Conservation (phyloP, 345 rosid genomes). For the Gossypium bickii region DNA sequence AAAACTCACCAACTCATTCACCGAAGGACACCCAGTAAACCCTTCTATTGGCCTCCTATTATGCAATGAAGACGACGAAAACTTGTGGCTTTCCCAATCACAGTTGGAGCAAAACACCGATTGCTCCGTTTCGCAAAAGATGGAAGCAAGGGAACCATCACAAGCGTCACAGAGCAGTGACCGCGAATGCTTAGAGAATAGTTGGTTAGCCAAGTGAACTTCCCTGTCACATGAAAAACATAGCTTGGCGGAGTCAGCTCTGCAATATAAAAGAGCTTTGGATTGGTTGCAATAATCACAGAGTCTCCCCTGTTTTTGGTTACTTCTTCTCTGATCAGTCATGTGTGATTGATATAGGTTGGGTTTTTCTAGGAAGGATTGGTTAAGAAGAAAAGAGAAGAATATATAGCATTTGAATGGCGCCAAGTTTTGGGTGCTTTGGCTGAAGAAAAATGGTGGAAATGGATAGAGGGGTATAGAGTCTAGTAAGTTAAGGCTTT, state of each 20-base stretch:
- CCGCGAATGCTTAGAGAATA: conserved; percentile 77
- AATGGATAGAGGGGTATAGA: no score
- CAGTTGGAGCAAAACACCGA: conserved; percentile 80
- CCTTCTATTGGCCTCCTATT: conserved; percentile 75
- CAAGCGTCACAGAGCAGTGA: conserved; percentile 78
- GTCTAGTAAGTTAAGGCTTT: no score
- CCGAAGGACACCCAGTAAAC: conserved; percentile 69
- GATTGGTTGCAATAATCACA: conserved; percentile 75
- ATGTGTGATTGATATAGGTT: conserved; percentile 1
- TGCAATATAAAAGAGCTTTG: conserved; percentile 73
- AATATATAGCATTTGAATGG: conserved; percentile 1
- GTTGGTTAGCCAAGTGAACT: conserved; percentile 87
- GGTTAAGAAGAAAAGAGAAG: not conserved
- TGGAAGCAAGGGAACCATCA: conserved; percentile 55
- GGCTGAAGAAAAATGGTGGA: no score
- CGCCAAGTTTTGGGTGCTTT: not conserved
- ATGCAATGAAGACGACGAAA: conserved; percentile 31
- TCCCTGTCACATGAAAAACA: conserved; percentile 83
- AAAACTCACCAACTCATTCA: conserved; percentile 41
- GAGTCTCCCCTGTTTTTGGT: conserved; percentile 25
- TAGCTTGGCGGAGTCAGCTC: conserved; percentile 87
- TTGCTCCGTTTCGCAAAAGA: conserved; percentile 78
- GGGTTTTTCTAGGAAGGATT: not conserved
- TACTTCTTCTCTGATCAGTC: not conserved
- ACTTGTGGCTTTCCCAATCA: conserved; percentile 72